phyloP scores from a whole-genome alignment of 345 rosid genomes.

The Psidium guajava region DNA sequence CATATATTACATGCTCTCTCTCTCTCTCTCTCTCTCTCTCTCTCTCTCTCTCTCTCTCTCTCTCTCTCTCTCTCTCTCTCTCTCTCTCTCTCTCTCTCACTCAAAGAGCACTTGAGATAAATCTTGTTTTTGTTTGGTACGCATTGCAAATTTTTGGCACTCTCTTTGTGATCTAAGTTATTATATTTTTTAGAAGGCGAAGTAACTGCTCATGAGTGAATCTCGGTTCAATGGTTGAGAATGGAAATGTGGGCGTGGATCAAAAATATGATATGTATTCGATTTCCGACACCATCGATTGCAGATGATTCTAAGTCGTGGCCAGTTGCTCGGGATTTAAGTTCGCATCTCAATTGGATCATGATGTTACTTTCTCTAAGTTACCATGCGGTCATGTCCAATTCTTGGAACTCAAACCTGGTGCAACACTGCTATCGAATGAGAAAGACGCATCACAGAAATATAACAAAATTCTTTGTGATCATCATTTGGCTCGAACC shows the following conservation, averaged over 20 bases:
- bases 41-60: too few relatives aligned
- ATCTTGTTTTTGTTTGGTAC: background rate
- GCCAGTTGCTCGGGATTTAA: background rate
- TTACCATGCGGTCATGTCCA: background rate
- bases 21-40: too few relatives aligned
- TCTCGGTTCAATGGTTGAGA: accelerated
- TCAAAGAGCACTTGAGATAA: background rate
- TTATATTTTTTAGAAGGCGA: too few relatives aligned
- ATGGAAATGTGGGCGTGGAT: background rate
- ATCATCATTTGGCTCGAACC: background rate
- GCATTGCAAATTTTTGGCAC: background rate
- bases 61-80: too few relatives aligned
- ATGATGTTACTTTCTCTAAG: too few relatives aligned
- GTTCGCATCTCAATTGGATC: background rate
- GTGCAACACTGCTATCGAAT: too few relatives aligned
- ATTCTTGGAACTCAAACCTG: too few relatives aligned
- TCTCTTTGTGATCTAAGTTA: too few relatives aligned
- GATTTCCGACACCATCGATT: background rate
- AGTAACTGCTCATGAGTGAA: too few relatives aligned
- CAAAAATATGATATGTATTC: background rate
- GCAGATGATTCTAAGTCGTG: background rate
- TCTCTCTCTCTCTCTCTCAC: too few relatives aligned
- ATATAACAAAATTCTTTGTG: background rate
- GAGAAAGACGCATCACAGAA: too few relatives aligned
- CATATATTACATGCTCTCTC: too few relatives aligned